Base-by-base conservation (phyloP, 768 basidiomycete genomes). In the Kwoniella dendrophila region DNA sequence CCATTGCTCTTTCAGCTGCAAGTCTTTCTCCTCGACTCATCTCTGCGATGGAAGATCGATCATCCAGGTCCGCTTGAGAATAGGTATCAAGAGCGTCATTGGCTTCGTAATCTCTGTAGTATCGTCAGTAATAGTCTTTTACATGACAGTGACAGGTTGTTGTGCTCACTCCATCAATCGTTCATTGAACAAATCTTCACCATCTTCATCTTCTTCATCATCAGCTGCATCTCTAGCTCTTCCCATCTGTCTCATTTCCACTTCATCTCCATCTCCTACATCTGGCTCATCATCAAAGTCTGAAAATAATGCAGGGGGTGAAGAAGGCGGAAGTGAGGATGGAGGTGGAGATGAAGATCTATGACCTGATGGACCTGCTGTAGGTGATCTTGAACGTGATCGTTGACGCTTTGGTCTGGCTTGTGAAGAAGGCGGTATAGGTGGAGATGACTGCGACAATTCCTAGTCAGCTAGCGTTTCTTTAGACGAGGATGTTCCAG, bases 121-220 rank as follows among this genome's bases (percentile, higher is more conserved):
- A 57, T 38, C 26, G 43, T 20, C 7, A 11, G 8, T 18, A 36
- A 26, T 14, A 4, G 30, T 18, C 6, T 24, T n/a, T 20, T 52
- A 7, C 20, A 54, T 38, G 10, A 4, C 24, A 5, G 11, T 16
- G 40, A 22, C n/a, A 32, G n/a, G n/a, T n/a, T n/a, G n/a, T n/a
- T 8, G 57, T 30, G 90, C 94, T 83, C 84, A 82, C 78, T 89
- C 85, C 61, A 90, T 79, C 73, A 83, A 71, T 51, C 82, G 83
- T n/a, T 92, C 86, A 33, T 84, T 90, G 78, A 94, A 97, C 43
- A 99, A 85, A 81, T 98, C 95, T 78, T 97, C 95, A 36, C 90
- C 90, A 24, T 90, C 89, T n/a, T 84, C 92, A 11, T 88, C 90
- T n/a, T 80, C 80, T 4, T 86, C 90, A 29, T 84, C 88, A 53